Percentiles rank a stretch among this genome's conserved stretches.
Conservation (phyloP, 352 stramenopile genomes). For the Pythium guiyangense region DNA sequence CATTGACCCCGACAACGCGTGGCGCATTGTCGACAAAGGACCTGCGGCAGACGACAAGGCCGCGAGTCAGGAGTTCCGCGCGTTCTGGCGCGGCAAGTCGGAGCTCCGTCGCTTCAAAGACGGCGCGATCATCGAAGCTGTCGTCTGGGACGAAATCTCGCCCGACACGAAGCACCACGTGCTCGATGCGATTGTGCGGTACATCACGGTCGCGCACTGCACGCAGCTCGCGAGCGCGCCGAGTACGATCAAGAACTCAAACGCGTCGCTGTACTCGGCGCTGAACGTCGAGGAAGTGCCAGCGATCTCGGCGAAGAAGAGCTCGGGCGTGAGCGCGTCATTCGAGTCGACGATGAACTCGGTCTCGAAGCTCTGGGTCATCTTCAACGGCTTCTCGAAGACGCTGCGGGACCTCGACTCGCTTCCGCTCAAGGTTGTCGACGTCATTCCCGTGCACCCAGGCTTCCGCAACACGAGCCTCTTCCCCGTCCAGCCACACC, state of each 20-base stretch:
- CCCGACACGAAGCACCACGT: constrained; percentile 67
- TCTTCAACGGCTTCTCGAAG: constrained; percentile 81
- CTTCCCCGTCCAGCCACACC: constrained; percentile 78
- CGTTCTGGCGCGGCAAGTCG: constrained; percentile 86
- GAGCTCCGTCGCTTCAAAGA: constrained; percentile 90
- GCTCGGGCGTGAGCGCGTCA: constrained; percentile 29
- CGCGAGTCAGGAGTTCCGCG: constrained; percentile 65
- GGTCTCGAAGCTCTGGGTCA: constrained; percentile 66
- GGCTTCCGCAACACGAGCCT: constrained; percentile 87
- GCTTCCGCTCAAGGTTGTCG: constrained; percentile 82
- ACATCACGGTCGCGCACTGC: constrained; percentile 64
- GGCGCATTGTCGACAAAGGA: constrained; percentile 87
- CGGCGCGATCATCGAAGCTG: constrained; percentile 83
- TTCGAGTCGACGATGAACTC: constrained; percentile 78
- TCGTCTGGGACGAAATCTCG: constrained; percentile 84
- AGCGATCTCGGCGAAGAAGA: constrained; percentile 27
- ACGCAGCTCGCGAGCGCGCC: constrained; percentile 34
- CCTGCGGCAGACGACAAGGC: constrained; percentile 80
- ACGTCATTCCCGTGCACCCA: constrained; percentile 73
- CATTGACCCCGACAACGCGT: constrained; percentile 74
- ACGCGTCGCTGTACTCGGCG: constrained; percentile 57
- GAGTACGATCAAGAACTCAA: constrained; percentile 69
- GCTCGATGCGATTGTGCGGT: constrained; percentile 72
- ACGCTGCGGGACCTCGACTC: constrained; percentile 70
- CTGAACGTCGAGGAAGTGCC: constrained; percentile 57